A percentile compares a stretch with the other conserved stretches of the same genome.
Conservation (phyloP, 2,329 filamentous ascomycete species). For the Eutypella sp. region DNA sequence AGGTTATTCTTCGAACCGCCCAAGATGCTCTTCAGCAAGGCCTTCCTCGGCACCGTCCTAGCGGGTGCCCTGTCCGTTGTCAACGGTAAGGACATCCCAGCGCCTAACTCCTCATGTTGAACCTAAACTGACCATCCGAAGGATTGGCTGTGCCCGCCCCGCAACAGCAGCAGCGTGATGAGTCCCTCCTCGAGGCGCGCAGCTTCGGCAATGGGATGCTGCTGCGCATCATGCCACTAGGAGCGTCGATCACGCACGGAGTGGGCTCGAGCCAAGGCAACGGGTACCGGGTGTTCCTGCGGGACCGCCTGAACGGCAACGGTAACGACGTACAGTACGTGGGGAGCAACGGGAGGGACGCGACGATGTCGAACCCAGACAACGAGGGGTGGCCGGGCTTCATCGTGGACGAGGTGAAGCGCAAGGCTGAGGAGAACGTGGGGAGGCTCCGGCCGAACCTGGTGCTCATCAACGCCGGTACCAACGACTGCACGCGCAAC, state of each 20-base stretch:
- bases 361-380: slow-evolving; percentile 22
- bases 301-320: slow-evolving; percentile 20
- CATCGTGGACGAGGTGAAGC: slow-evolving; percentile 21
- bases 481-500: slow-evolving; percentile 25
- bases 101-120: no score
- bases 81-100: background rate
- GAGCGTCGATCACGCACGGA: slow-evolving; percentile 20
- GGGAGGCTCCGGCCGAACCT: slow-evolving; percentile 18
- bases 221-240: slow-evolving; percentile 22
- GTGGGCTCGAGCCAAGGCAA: slow-evolving; percentile 16
- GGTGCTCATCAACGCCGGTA: slow-evolving; percentile 23
- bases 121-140: background rate
- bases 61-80: background rate
- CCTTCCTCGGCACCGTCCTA: background rate
- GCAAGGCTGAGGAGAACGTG: slow-evolving; percentile 14
- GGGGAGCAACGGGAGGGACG: slow-evolving; percentile 22
- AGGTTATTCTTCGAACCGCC: background rate
- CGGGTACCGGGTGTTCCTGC: slow-evolving; percentile 21
- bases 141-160: background rate
- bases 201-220: slow-evolving; percentile 11
- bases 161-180: background rate
- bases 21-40: background rate
- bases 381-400: slow-evolving; percentile 22
- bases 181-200: background rate
- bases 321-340: slow-evolving; percentile 23